Conservation (phyloP, 768 basidiomycete species). For the Floccularia luteovirens region DNA sequence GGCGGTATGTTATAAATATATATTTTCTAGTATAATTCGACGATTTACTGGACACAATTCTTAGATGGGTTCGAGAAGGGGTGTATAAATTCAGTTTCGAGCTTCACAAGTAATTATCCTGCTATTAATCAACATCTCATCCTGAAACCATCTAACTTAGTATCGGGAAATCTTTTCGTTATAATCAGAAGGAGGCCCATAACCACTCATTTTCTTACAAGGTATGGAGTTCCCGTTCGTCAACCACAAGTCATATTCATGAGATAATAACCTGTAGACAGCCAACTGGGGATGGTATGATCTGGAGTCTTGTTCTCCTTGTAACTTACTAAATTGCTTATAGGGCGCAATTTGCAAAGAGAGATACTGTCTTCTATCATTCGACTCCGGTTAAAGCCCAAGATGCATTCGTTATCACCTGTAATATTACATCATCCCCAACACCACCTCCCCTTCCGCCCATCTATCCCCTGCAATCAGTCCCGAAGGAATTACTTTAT, state of each 20-base stretch:
- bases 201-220: slow-evolving; percentile 79
- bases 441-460: slow-evolving; percentile 38
- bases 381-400: slow-evolving; percentile 40
- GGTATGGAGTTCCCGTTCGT: slow-evolving; percentile 10
- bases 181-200: slow-evolving; percentile 69
- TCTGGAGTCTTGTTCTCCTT: too few species aligned
- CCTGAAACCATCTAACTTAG: slow-evolving; percentile 12
- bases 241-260: background rate
- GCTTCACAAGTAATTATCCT: slow-evolving; percentile 49
- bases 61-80: slow-evolving; percentile 79
- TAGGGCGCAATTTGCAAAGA: slow-evolving; percentile 74
- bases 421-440: slow-evolving; percentile 69
- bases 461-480: slow-evolving; percentile 36
- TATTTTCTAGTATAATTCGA: background rate
- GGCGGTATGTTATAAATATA: slow-evolving; percentile 33
- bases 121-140: background rate
- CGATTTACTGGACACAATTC: background rate
- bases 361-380: slow-evolving; percentile 64
- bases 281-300: slow-evolving; percentile 87
- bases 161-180: slow-evolving; percentile 37
- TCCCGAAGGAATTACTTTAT: slow-evolving; percentile 61
- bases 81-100: slow-evolving; percentile 85
- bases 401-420: slow-evolving; percentile 71
- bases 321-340: too few species aligned
- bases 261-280: slow-evolving; percentile 33